Conservation (phyloP, 2,329 filamentous ascomycete species). For the Exophiala lecanii-corni region DNA sequence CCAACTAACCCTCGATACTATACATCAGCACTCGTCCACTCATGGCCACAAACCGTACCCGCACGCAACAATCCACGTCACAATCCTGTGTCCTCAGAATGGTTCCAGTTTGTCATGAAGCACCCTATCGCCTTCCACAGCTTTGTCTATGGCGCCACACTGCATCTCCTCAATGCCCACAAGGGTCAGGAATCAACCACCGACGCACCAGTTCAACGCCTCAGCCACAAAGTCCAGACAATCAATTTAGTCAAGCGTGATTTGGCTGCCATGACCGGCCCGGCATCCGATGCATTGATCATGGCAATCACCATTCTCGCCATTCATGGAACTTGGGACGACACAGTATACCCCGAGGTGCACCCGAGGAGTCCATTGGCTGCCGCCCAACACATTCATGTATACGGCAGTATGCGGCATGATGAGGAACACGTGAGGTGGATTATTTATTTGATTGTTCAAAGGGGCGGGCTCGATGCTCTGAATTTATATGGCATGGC, state of each 20-base stretch:
- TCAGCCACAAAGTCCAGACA: constrained; percentile 16
- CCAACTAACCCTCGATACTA: no score
- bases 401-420: constrained; percentile 20
- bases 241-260: constrained; percentile 20
- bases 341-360: constrained; percentile 7
- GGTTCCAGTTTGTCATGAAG: constrained; percentile 20
- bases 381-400: constrained; percentile 12
- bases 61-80: not conserved
- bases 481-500: constrained; percentile 18
- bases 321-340: constrained; percentile 12
- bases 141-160: constrained; percentile 17
- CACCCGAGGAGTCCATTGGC: constrained; percentile 16
- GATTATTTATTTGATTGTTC: constrained; percentile 15
- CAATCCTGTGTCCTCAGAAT: constrained; percentile 18
- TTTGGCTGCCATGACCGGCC: constrained; percentile 6
- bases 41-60: constrained; percentile 19
- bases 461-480: constrained; percentile 15
- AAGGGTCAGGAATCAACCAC: constrained; percentile 14
- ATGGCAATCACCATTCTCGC: constrained; percentile 17
- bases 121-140: constrained; percentile 20
- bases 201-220: constrained; percentile 10
- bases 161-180: constrained; percentile 13
- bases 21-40: constrained; percentile 9
- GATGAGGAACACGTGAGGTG: constrained; percentile 17
- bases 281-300: constrained; percentile 14